Conservation (phyloP, 2,329 filamentous ascomycete genomes). For the Pseudodiploospora longispora region DNA sequence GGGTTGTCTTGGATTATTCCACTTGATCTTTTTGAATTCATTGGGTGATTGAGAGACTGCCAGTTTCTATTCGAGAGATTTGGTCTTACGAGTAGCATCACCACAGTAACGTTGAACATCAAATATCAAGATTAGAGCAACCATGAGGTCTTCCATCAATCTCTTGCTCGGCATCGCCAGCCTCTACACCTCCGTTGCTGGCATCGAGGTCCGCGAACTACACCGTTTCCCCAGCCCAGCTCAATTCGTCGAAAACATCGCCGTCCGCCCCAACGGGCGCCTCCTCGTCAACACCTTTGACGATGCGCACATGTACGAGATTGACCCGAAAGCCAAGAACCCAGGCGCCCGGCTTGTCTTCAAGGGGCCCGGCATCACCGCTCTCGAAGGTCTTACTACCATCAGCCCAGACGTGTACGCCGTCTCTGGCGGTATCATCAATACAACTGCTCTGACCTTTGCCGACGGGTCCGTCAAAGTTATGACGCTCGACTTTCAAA, state of each 20-base stretch:
- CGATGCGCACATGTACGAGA: slow-evolving; percentile 8
- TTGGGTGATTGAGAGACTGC: too few relatives aligned
- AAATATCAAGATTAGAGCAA: too few relatives aligned
- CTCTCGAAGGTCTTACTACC: slow-evolving; percentile 12
- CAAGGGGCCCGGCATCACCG: slow-evolving; percentile 7
- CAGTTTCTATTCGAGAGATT: too few relatives aligned
- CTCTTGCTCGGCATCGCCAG: background rate
- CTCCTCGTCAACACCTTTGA: slow-evolving; percentile 12
- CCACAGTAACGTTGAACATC: too few relatives aligned
- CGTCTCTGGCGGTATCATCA: slow-evolving; percentile 11
- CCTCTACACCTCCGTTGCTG: background rate
- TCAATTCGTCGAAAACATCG: slow-evolving; percentile 15
- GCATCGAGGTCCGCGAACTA: slow-evolving; percentile 19
- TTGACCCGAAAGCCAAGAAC: slow-evolving; percentile 5
- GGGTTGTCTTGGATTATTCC: too few relatives aligned
- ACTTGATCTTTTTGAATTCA: too few relatives aligned
- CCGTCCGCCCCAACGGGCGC: slow-evolving; percentile 12
- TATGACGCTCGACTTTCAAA: slow-evolving; percentile 10
- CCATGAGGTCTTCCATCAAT: too few relatives aligned
- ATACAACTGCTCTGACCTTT: slow-evolving; percentile 4
- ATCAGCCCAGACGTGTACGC: slow-evolving; percentile 13
- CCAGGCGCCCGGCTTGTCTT: slow-evolving; percentile 6
- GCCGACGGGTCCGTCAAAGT: slow-evolving; percentile 7
- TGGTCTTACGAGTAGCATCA: too few relatives aligned
- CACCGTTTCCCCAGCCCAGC: slow-evolving; percentile 11